Evolutionary conservation across 2,329 filamentous ascomycete genomes (phyloP).

Genomic region (Exophiala dermatitidis): DNA sequence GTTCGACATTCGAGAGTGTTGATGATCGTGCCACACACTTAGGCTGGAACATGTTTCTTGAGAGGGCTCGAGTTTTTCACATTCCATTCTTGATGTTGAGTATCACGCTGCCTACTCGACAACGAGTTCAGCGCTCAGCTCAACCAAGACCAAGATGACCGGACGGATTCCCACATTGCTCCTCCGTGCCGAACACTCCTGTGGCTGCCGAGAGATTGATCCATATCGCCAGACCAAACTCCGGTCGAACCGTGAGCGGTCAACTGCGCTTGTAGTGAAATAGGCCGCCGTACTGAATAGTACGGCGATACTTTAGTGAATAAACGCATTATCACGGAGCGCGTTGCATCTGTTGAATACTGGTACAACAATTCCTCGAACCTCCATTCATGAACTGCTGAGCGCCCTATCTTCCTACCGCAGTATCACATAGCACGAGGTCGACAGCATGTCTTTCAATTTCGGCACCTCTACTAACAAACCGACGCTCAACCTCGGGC

Average conservation of each 20-base stretch:
- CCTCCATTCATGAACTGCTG: neutral
- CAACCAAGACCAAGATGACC: no score
- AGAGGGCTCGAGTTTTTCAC: neutral
- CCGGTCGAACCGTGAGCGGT: no score
- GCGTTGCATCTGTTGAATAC: neutral
- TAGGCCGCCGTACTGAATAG: neutral
- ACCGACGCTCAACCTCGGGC: conserved; percentile 15
- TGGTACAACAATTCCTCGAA: neutral
- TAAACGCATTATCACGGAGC: neutral
- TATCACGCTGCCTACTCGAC: no score
- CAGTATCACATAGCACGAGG: neutral
- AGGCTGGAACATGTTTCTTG: conserved; percentile 8
- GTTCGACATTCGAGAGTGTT: neutral
- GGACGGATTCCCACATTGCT: no score
- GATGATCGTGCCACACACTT: conserved; percentile 14
- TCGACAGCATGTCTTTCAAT: conserved; percentile 16
- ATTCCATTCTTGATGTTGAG: neutral
- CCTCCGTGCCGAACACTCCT: no score
- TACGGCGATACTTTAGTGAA: neutral
- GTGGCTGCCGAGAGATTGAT: no score
- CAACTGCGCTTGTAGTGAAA: no score
- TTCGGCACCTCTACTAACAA: conserved; percentile 14
- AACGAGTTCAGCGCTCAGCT: no score
- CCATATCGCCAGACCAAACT: no score
- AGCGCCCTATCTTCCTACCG: neutral